Evolutionary conservation across 163 green algal genomes (phyloP), one percentile per base, ranked within the genome.

Genomic region (Scenedesmus sp.): DNA sequence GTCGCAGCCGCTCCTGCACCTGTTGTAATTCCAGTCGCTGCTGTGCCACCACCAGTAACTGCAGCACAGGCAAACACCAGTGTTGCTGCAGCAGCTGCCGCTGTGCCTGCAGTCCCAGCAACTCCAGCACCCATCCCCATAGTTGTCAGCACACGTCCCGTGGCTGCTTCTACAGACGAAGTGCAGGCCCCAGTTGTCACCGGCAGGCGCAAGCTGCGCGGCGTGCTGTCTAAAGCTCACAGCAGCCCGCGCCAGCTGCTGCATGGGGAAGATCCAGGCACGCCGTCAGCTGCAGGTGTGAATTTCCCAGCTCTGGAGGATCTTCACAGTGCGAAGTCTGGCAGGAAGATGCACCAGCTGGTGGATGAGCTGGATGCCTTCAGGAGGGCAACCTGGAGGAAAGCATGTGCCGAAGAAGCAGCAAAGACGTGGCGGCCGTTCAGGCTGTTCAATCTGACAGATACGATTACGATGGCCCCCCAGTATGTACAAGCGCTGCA

Each of bases 401-500:
- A 49, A 15, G 70, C 70, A 3, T 90, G 85, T 68, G 85, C 85
- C 0, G 72, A n/a, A 5, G 70, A 76, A 49, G 70, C 85, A 35
- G 70, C 85, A 20, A 85, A 78, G 26, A 85, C 70, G 5, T 90
- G 85, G 85, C n/a, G 85, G 24, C 85, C 85, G 12, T 90, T 73
- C 49, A 85, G 44, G 49, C 33, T 90, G 30, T 90, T 84, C 20
- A 90, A 90, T 33, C 15, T 90, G n/a, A 90, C 42, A 24, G 85
- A 90, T 24, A 51, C 24, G 18, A 22, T 90, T 9, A 73, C 40
- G 15, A 46, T 6, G 16, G 56, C 76, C 24, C 65, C 43, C 0
- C 33, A 30, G 43, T 80, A 73, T n/a, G 12, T 46, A 26, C 26
- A 43, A 5, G 37, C 65, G 43, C 42, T 83, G 37, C 3, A n/a